Percentiles rank a stretch among this genome's conserved stretches.
These are phyloP conservation scores for Dryas alaskensis DNA, from an alignment of 306 rosid species.

Conservation along the genomic window DNA sequence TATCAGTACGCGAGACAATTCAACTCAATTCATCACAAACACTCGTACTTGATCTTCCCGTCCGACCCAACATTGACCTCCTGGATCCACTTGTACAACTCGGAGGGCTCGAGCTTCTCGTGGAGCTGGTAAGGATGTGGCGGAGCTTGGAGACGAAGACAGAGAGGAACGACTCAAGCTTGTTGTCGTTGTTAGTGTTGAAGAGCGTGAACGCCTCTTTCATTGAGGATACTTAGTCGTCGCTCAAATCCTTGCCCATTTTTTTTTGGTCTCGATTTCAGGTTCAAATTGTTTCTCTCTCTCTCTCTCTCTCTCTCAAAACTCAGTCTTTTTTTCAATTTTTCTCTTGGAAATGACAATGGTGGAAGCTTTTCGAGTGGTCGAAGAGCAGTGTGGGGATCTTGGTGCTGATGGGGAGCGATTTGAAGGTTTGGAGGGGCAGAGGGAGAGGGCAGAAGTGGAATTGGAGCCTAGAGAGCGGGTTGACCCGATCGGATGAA, in stretches of 20 bases:
- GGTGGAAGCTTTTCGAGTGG: background rate
- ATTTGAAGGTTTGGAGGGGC: too few species aligned
- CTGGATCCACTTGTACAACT: conserved; percentile 96
- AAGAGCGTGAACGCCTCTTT: conserved; percentile 92
- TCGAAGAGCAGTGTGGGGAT: too few species aligned
- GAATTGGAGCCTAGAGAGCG: too few species aligned
- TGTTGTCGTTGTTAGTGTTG: conserved; percentile 78
- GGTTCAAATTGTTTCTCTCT: conserved; percentile 22
- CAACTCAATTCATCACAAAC: conserved; percentile 21
- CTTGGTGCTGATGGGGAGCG: too few species aligned
- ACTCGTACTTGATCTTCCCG: conserved; percentile 90
- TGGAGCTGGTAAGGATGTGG: conserved; percentile 87
- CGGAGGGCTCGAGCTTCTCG: conserved; percentile 92
- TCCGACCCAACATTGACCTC: conserved; percentile 89
- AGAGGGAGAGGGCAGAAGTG: too few species aligned
- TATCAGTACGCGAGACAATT: conserved; percentile 32
- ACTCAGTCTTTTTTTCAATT: background rate
- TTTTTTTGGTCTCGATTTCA: conserved; percentile 13
- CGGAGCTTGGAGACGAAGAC: conserved; percentile 85
- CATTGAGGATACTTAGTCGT: conserved; percentile 87
- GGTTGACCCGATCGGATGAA: too few species aligned
- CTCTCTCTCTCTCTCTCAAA: background rate
- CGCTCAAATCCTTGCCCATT: conserved; percentile 96
- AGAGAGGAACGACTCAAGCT: conserved; percentile 75
- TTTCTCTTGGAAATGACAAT: background rate